A percentile compares a stretch with the other conserved stretches of the same genome.
Conservation (phyloP, 2,329 filamentous ascomycete species). For the Bipolaris sorokiniana region DNA sequence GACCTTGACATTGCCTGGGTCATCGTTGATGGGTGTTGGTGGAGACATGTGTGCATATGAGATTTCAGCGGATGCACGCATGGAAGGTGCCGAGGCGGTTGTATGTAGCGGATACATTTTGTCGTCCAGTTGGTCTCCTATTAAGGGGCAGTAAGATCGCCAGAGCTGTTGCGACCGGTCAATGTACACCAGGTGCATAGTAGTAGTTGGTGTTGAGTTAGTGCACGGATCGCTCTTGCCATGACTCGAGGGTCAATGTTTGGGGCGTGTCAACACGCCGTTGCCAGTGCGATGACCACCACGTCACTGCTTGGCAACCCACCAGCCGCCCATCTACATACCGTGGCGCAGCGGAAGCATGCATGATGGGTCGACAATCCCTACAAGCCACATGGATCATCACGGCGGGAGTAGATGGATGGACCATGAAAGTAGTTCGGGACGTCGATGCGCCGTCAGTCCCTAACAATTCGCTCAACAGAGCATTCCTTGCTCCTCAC, state of each 20-base stretch:
- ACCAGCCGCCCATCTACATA: slow-evolving; percentile 23
- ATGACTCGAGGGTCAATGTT: slow-evolving; percentile 22
- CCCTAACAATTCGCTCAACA: neutral
- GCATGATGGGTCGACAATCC: neutral
- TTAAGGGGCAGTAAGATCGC: slow-evolving; percentile 29
- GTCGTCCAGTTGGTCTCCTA: slow-evolving; percentile 36
- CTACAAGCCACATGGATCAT: neutral
- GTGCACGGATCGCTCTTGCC: slow-evolving; percentile 28
- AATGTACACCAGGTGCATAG: slow-evolving; percentile 44
- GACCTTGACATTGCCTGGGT: slow-evolving; percentile 59
- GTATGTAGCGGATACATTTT: slow-evolving; percentile 43
- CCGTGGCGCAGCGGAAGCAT: slow-evolving; percentile 22
- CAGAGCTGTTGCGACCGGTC: slow-evolving; percentile 34
- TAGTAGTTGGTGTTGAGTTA: slow-evolving; percentile 12
- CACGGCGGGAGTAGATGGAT: neutral
- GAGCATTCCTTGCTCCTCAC: neutral
- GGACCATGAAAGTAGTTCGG: neutral
- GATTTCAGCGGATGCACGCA: slow-evolving; percentile 51
- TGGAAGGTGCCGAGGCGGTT: slow-evolving; percentile 53
- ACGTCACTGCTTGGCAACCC: slow-evolving; percentile 40
- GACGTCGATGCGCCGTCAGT: neutral
- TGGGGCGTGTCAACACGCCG: slow-evolving; percentile 40
- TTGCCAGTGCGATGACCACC: slow-evolving; percentile 26
- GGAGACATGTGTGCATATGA: slow-evolving; percentile 35
- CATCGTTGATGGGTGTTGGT: slow-evolving; percentile 44